These are phyloP conservation scores for Saccharomyces hybrid DNA, from an alignment of 1,139 yeast genomes.

Conservation along the genomic window DNA sequence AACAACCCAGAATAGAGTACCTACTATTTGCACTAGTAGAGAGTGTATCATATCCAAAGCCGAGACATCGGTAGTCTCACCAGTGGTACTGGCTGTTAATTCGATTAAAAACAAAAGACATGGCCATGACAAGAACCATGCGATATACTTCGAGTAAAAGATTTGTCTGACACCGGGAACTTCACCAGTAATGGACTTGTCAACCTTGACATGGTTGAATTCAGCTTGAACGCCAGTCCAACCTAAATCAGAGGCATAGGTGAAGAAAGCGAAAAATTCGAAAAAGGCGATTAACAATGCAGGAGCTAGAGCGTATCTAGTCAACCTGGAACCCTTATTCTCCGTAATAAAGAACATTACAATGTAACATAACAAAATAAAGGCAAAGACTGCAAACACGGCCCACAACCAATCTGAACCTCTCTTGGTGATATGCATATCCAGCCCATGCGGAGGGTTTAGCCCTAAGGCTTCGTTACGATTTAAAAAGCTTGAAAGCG, in stretches of 20 bases:
- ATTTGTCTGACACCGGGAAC: constrained; percentile 45
- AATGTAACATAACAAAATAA: constrained; percentile 39
- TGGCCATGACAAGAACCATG: constrained; percentile 51
- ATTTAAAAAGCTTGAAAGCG: background rate
- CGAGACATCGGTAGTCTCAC: constrained; percentile 11
- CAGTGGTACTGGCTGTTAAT: constrained; percentile 14
- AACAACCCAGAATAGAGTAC: constrained; percentile 36
- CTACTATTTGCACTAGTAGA: constrained; percentile 30
- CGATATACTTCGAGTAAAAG: constrained; percentile 54
- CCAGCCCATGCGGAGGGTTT: constrained; percentile 41
- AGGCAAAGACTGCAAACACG: constrained; percentile 46
- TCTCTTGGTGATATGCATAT: constrained; percentile 47
- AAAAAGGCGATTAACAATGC: constrained; percentile 40
- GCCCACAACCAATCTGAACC: constrained; percentile 75
- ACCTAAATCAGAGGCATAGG: constrained; percentile 57
- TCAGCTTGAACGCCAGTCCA: constrained; percentile 45
- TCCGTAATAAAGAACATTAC: constrained; percentile 37
- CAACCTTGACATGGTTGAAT: constrained; percentile 40
- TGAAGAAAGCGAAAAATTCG: constrained; percentile 47
- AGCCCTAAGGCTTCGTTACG: constrained; percentile 43
- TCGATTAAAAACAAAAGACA: constrained; percentile 24
- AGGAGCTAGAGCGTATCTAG: constrained; percentile 42
- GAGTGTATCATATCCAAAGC: constrained; percentile 22
- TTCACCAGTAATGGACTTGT: constrained; percentile 10
- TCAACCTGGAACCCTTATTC: constrained; percentile 26